phyloP scores from a whole-genome alignment of 768 basidiomycete genomes.

The Rhodotorula graminis region DNA sequence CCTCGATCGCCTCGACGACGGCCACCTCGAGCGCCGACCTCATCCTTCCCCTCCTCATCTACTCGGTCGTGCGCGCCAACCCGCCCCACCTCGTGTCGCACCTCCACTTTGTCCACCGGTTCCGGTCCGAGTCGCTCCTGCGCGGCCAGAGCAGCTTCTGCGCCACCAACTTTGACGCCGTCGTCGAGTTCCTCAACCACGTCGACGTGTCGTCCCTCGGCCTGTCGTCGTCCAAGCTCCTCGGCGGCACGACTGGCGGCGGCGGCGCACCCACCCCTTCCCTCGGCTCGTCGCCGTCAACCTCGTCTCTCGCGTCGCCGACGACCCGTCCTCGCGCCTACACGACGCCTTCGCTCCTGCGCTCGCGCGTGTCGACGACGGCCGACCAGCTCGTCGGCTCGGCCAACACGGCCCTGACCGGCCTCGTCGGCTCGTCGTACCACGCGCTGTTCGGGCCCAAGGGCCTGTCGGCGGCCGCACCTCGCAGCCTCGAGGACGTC shows the following conservation, averaged over 20 bases:
- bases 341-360: conserved; percentile 12
- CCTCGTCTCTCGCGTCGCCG: background rate
- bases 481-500: conserved; percentile 55
- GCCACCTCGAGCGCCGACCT: conserved; percentile 69
- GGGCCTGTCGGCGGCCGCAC: conserved; percentile 51
- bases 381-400: conserved; percentile 64
- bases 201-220: conserved; percentile 74
- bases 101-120: conserved; percentile 57
- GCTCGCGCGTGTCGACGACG: conserved; percentile 44
- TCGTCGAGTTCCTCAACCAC: conserved; percentile 91
- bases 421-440: conserved; percentile 85
- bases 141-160: conserved; percentile 88
- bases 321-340: conserved; percentile 1
- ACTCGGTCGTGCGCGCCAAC: conserved; percentile 86
- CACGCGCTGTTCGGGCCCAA: conserved; percentile 59
- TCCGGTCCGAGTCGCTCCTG: conserved; percentile 53
- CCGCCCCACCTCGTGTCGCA: conserved; percentile 72
- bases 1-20: conserved; percentile 12
- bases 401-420: conserved; percentile 63
- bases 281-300: too few relatives aligned
- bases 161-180: conserved; percentile 87
- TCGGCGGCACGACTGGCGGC: background rate
- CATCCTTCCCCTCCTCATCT: conserved; percentile 87
- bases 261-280: background rate
- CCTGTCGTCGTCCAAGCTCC: conserved; percentile 50